Evolutionary conservation across 2,329 filamentous ascomycete genomes (phyloP), one percentile per base, ranked within the genome.

Genomic region (Parascedosporium putredinis): DNA sequence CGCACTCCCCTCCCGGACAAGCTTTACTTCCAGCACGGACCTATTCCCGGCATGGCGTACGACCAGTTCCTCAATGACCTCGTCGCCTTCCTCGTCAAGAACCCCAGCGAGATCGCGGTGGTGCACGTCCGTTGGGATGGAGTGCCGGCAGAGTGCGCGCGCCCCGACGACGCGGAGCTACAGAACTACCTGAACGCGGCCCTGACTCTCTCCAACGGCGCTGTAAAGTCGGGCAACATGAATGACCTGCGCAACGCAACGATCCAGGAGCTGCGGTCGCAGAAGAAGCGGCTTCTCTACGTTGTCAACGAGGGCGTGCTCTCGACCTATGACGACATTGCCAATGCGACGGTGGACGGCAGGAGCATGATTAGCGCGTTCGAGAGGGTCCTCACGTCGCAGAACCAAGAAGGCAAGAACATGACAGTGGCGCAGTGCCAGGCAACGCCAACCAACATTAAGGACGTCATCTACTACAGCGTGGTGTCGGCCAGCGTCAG

Each of bases 111-210:
- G 52, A 72, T 75, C 33, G 60, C 74, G 27, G 68, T 74, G 3
- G 62, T 73, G n/a, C 72, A 75, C 53, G 61, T 73, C 51, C 62
- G 73, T 7, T 74, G 69, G 67, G 72, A 75, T 51, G 71, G 71
- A 36, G 70, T 76, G 1, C 68, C 70, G 4, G 58, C 51, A n/a
- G 70, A 72, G 6, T 75, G 72, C 54, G 62, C 61, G 2, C 62
- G 62, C 3, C 71, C 72, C 0, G 64, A 53, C 29, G 64, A 66
- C 52, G 58, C 67, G 44, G 70, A 74, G 49, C 60, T 73, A 36
- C 46, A 56, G 6, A 58, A 60, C n/a, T 60, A 66, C 20, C 57
- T 73, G 2, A 55, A 64, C 29, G 60, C 61, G 2, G 67, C 67
- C 0, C 54, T 68, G 25, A 55, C 53, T 33, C 48, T 51, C 16